Percentiles rank a stretch among this genome's conserved stretches.
Conservation (phyloP, 768 basidiomycete genomes). For the Cyclocybe cylindracea region DNA sequence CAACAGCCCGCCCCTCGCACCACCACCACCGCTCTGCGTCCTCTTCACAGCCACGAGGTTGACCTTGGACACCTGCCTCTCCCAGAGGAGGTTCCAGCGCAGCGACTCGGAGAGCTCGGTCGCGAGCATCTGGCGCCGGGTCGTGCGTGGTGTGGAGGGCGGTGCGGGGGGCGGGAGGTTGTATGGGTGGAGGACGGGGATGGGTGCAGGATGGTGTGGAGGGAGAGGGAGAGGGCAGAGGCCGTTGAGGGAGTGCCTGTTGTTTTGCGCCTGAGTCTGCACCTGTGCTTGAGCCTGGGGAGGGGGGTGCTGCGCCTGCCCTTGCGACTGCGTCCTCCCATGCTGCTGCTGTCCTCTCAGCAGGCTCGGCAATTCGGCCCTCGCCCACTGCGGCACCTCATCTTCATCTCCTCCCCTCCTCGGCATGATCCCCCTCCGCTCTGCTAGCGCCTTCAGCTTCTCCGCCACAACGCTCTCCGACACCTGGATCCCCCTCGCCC, state of each 20-base stretch:
- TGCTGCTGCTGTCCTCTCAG: constrained; percentile 8
- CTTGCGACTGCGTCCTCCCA: constrained; percentile 2
- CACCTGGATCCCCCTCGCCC: constrained; percentile 44
- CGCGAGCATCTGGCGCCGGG: constrained; percentile 79
- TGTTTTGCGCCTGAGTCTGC: constrained; percentile 5
- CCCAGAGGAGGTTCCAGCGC: constrained; percentile 81
- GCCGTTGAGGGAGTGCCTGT: neutral
- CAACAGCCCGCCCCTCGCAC: constrained; percentile 19
- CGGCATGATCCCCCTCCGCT: constrained; percentile 40
- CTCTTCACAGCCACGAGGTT: constrained; percentile 41
- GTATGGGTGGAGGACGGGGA: too few relatives aligned
- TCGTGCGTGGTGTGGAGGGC: constrained; percentile 84
- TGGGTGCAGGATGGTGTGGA: neutral
- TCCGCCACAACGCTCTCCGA: constrained; percentile 72
- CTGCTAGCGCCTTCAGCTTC: constrained; percentile 58
- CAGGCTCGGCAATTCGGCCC: constrained; percentile 10
- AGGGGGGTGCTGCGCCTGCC: constrained; percentile 7
- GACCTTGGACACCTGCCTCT: constrained; percentile 61
- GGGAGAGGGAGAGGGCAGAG: neutral
- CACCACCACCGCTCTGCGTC: constrained; percentile 28
- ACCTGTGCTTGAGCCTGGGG: neutral
- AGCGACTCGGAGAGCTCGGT: constrained; percentile 86
- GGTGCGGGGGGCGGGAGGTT: constrained; percentile 65
- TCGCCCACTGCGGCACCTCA: constrained; percentile 26
- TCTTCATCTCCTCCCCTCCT: constrained; percentile 17